phyloP scores from a whole-genome alignment of 495 filamentous ascomycete genomes.

The Aspergillus taichungensis region DNA sequence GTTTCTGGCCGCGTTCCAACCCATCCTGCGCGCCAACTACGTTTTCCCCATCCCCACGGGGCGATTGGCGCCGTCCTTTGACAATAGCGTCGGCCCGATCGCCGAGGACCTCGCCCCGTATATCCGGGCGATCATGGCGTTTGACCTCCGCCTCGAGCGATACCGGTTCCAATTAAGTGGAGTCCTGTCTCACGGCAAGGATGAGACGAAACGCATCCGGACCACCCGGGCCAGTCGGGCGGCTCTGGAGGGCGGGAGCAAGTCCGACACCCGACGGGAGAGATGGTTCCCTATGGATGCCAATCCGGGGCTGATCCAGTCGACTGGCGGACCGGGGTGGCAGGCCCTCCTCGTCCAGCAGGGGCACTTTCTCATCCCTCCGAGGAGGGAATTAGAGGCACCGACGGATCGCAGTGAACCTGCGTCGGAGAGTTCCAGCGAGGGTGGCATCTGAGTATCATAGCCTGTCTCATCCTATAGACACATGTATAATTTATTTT shows the following conservation, averaged over 20 bases:
- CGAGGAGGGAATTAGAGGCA: background rate
- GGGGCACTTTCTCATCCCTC: constrained; percentile 23
- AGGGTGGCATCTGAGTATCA: constrained; percentile 6
- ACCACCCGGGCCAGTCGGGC: constrained; percentile 73
- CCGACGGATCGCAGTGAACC: constrained; percentile 2
- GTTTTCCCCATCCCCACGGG: constrained; percentile 17
- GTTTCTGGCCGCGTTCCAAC: constrained; percentile 26
- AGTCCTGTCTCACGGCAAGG: constrained; percentile 47
- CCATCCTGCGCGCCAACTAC: constrained; percentile 26
- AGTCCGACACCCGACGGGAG: constrained; percentile 63
- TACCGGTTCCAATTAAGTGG: constrained; percentile 55
- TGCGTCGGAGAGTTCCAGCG: constrained; percentile 7
- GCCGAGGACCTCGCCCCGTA: constrained; percentile 75
- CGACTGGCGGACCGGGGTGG: constrained; percentile 62
- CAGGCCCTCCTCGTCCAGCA: constrained; percentile 32
- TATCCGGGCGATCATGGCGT: constrained; percentile 67
- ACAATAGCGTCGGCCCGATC: constrained; percentile 54
- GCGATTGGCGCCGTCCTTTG: constrained; percentile 54
- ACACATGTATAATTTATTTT: background rate
- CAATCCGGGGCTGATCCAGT: constrained; percentile 53
- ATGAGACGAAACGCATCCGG: constrained; percentile 52
- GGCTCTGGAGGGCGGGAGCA: constrained; percentile 71
- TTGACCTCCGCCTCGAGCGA: constrained; percentile 60
- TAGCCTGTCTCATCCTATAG: too few relatives aligned
- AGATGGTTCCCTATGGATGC: constrained; percentile 66